Base-by-base conservation (phyloP, 805 yeast genomes). In the Diddensiella caesifluorescens region DNA sequence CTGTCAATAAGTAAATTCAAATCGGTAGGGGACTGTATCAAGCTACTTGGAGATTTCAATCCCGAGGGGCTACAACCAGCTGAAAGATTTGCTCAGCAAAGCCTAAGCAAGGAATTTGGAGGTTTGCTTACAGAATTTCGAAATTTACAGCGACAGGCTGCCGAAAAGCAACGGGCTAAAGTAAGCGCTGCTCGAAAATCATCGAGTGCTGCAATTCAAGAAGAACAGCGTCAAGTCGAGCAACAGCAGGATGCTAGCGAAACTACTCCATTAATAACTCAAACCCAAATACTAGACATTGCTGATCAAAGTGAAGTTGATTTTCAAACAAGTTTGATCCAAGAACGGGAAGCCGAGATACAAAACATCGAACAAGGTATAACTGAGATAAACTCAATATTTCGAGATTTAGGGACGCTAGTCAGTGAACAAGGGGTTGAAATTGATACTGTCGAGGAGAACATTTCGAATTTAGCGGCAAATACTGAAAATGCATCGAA, bases 381-480 rank as follows among this genome's bases (percentile, higher is more conserved):
- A 7, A 74, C 71, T 40, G 96, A 89, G 50, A 85, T 89, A 31
- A 88, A 89, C 60, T 72, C 87, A 6, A 88, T 89, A 3, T 88
- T 87, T 60, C 78, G 79, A 50, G 95, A 88, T 54, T 62, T 89
- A 43, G 87, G 88, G 12, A 73, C 77, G 28, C 65, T 89, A 53
- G 92, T 89, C 2, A 69, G 73, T 39, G 89, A 86, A 60, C 97
- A 89, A 59, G 95, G 95, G 4, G 79, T 75, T 22, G 88, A 84
- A 51, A 71, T 89, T 13, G 95, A 87, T 55, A 77, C 88, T 0
- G 77, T 89, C 13, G 96, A 87, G 56, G 86, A 81, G 47, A 87
- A 87, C 61, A 69, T 89, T 34, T 63, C 79, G 20, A 75, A 73
- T 35, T 67, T 82, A 46, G 75, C 80, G 4, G 71, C 67, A 18